Conservation (phyloP, 371 early-diverging fungal species). For the Quaeritorhiza haematococci region DNA sequence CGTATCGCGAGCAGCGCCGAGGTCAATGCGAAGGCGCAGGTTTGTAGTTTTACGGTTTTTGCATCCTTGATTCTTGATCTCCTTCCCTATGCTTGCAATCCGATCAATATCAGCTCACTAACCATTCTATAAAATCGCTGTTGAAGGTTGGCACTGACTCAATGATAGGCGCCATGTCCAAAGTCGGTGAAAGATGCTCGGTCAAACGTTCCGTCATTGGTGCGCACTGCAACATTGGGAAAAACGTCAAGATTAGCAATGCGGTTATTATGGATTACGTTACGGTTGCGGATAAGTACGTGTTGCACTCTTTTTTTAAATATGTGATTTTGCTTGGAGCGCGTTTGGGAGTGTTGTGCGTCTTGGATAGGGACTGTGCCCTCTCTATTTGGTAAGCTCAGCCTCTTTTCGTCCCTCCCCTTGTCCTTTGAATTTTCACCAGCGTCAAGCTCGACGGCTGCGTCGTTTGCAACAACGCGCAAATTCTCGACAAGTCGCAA, state of each 20-base stretch:
- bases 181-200: conserved; percentile 83
- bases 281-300: conserved; percentile 77
- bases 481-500: conserved; percentile 65
- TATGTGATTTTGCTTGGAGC: no score
- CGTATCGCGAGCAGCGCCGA: no score
- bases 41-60: no score
- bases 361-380: background rate
- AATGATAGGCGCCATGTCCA: conserved; percentile 80
- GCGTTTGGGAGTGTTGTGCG: conserved; percentile 1
- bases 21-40: no score
- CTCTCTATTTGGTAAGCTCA: background rate
- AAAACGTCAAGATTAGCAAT: conserved; percentile 88
- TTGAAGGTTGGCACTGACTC: conserved; percentile 70
- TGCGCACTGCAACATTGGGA: conserved; percentile 86
- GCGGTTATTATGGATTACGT: conserved; percentile 92
- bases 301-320: background rate
- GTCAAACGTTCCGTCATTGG: conserved; percentile 92
- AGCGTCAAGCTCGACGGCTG: conserved; percentile 87
- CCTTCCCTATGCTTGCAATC: no score
- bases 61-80: no score
- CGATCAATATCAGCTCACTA: background rate
- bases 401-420: background rate
- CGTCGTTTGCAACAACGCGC: conserved; percentile 77
- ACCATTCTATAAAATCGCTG: conserved; percentile 1
- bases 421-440: conserved; percentile 8